A percentile compares a stretch with the other conserved stretches of the same genome.
Conservation (phyloP, 1,284 basidiomycete genomes). For the Malassezia arunalokei region DNA sequence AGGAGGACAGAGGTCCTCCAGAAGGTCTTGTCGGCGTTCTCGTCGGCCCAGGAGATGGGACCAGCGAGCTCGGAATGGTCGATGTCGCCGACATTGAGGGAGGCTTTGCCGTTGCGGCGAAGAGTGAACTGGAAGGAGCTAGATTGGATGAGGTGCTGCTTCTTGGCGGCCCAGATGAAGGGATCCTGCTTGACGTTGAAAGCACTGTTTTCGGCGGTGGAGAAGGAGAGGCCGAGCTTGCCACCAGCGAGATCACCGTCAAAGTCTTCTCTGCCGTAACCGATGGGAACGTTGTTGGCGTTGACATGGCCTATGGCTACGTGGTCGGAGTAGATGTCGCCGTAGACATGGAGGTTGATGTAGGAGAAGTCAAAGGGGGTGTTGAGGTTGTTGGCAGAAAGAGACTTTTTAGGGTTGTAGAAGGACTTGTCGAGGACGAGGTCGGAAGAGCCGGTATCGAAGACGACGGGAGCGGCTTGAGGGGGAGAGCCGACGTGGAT, state of each 20-base stretch:
- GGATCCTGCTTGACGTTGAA: constrained; percentile 47
- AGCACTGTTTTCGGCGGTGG: constrained; percentile 50
- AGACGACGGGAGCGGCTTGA: constrained; percentile 33
- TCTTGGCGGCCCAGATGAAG: constrained; percentile 28
- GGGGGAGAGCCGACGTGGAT: constrained; percentile 23
- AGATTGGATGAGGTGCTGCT: constrained; percentile 23
- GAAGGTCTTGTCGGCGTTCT: constrained; percentile 40
- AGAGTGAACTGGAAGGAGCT: constrained; percentile 52
- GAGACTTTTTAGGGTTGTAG: constrained; percentile 27
- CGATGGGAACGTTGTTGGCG: constrained; percentile 44
- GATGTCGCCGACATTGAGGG: constrained; percentile 53
- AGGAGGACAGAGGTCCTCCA: constrained; percentile 37
- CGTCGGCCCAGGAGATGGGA: constrained; percentile 47
- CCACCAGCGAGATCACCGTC: neutral
- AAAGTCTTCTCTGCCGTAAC: constrained; percentile 33
- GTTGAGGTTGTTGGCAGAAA: constrained; percentile 22
- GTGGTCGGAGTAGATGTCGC: constrained; percentile 52
- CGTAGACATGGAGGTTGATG: constrained; percentile 52
- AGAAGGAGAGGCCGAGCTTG: constrained; percentile 9
- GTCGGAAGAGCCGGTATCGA: constrained; percentile 43
- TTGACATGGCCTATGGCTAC: constrained; percentile 47
- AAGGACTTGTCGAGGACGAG: constrained; percentile 30
- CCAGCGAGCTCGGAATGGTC: constrained; percentile 26
- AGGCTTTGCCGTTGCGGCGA: constrained; percentile 48
- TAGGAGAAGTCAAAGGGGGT: constrained; percentile 51